Conservation (phyloP, 345 rosid genomes). For the Hypericum androsaemum region DNA sequence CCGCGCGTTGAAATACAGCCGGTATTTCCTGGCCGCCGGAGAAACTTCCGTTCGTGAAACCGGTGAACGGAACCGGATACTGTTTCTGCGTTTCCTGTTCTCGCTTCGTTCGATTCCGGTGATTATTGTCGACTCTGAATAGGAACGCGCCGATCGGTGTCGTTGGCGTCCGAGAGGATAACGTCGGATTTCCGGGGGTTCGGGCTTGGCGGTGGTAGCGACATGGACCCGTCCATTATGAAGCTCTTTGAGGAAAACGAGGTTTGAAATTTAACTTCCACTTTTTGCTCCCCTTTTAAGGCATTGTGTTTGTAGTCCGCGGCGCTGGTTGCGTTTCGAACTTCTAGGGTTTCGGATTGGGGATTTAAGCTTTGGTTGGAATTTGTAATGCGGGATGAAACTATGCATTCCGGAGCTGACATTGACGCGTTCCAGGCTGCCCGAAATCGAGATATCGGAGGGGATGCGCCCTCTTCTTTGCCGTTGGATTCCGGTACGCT, state of each 20-base stretch:
- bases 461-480: constrained; percentile 45
- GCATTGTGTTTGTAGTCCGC: constrained; percentile 1
- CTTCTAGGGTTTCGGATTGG: too few relatives aligned
- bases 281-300: background rate
- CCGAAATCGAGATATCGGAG: constrained; percentile 74
- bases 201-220: background rate
- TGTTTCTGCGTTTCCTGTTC: too few relatives aligned
- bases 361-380: background rate
- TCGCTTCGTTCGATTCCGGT: too few relatives aligned
- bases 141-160: too few relatives aligned
- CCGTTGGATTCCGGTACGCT: constrained; percentile 29
- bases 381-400: constrained; percentile 50
- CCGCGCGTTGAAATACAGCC: too few relatives aligned
- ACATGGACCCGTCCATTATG: constrained; percentile 82
- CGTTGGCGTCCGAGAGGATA: too few relatives aligned
- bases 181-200: too few relatives aligned
- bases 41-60: too few relatives aligned
- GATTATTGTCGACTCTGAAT: too few relatives aligned
- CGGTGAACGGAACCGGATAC: too few relatives aligned
- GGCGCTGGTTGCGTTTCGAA: too few relatives aligned
- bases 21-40: too few relatives aligned
- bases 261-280: constrained; percentile 27
- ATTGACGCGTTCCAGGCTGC: constrained; percentile 95
- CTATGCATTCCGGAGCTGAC: constrained; percentile 94
- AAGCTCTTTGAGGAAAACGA: constrained; percentile 94